Evolutionary conservation across 192 early-diverging fungal species (phyloP).

Genomic region (Gaertneriomyces sp.): DNA sequence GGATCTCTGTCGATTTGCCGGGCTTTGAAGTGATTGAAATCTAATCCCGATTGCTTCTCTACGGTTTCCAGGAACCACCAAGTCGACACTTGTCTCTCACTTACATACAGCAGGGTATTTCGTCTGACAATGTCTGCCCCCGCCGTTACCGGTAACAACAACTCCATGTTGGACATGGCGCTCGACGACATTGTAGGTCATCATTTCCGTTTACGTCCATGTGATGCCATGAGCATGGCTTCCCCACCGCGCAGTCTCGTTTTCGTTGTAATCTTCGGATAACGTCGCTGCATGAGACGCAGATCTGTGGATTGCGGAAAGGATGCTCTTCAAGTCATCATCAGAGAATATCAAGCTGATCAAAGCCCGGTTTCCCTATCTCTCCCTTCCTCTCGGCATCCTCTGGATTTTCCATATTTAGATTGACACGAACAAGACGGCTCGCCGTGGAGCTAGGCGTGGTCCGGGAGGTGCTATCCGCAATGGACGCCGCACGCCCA

Average conservation of each 20-base stretch:
- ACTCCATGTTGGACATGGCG: conserved; percentile 28
- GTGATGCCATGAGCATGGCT: conserved; percentile 5
- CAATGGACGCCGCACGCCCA: conserved; percentile 8
- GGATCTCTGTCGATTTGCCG: too few relatives aligned
- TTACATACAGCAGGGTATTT: too few relatives aligned
- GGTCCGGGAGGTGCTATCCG: conserved; percentile 26
- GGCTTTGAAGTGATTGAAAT: too few relatives aligned
- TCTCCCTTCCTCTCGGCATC: conserved; percentile 7
- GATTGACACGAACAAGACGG: conserved; percentile 21
- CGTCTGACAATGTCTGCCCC: too few relatives aligned
- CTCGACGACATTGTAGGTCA: conserved; percentile 40
- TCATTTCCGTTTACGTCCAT: neutral
- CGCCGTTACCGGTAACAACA: neutral
- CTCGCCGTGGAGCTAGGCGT: conserved; percentile 13
- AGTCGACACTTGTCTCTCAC: too few relatives aligned
- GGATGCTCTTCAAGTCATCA: neutral
- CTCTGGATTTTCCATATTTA: conserved; percentile 2
- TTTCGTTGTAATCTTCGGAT: neutral
- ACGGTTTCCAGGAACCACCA: too few relatives aligned
- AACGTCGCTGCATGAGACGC: neutral
- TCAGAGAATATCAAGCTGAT: neutral
- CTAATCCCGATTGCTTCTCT: too few relatives aligned
- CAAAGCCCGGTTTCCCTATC: neutral
- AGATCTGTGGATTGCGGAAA: neutral
- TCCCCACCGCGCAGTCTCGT: neutral